Conservation (phyloP, 495 filamentous ascomycete species). For the Aspergillus indologenus region DNA sequence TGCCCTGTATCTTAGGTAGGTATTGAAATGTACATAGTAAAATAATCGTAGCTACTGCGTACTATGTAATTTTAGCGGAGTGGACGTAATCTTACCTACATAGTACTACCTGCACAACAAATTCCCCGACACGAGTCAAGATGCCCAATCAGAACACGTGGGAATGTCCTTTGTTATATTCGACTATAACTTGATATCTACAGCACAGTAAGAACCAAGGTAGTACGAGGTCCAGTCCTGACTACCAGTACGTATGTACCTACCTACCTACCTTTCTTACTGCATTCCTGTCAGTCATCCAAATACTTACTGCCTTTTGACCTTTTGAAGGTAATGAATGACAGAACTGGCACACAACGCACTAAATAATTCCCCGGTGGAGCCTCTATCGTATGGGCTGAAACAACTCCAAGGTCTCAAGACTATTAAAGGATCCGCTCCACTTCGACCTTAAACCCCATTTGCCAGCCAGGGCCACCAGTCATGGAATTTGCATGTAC, state of each 20-base stretch:
- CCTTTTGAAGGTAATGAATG: background rate
- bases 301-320: too few relatives aligned
- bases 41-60: background rate
- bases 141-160: background rate
- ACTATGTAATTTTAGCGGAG: too few relatives aligned
- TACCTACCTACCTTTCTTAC: too few relatives aligned
- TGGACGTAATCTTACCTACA: too few relatives aligned
- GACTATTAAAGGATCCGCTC: background rate
- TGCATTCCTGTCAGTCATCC: too few relatives aligned
- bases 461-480: background rate
- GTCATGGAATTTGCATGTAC: background rate
- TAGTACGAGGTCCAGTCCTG: too few relatives aligned
- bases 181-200: too few relatives aligned
- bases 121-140: background rate
- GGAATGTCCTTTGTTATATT: background rate
- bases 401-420: background rate
- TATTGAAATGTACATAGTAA: too few relatives aligned
- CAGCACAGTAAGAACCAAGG: too few relatives aligned
- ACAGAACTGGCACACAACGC: background rate
- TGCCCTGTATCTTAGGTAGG: too few relatives aligned
- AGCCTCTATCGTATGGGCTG: background rate
- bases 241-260: too few relatives aligned
- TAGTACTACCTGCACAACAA: too few relatives aligned
- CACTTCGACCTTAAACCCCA: background rate
- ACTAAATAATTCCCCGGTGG: background rate